phyloP scores from a whole-genome alignment of 345 rosid genomes.

The Sisymbrium altissimum region DNA sequence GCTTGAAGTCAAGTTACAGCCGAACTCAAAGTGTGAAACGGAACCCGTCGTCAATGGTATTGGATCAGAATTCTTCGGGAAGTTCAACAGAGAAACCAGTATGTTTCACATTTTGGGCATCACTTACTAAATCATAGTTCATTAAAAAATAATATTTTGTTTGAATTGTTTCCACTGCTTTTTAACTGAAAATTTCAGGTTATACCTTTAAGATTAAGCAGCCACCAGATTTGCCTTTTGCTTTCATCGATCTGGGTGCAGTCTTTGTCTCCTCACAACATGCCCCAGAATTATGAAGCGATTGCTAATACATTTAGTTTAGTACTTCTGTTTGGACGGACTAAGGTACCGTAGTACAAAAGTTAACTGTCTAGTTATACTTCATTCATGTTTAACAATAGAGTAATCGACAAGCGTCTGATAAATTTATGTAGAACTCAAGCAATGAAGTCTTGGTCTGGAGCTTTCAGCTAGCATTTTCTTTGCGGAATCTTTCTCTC shows the following conservation, averaged over 20 bases:
- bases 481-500: conserved; percentile 49
- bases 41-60: conserved; percentile 11
- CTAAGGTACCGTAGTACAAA: conserved; percentile 44
- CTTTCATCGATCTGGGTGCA: conserved; percentile 78
- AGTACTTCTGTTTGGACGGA: conserved; percentile 55
- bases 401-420: not conserved
- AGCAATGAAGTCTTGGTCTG: conserved; percentile 52
- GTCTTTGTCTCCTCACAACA: conserved; percentile 60
- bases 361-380: not conserved
- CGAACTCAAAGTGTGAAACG: conserved; percentile 37
- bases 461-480: conserved; percentile 70
- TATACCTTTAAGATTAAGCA: conserved; percentile 56
- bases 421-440: conserved; percentile 42
- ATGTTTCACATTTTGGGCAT: not conserved
- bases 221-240: conserved; percentile 61
- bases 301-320: conserved; percentile 72
- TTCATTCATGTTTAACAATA: not conserved
- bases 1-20: conserved; percentile 55
- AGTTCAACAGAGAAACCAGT: conserved; percentile 38
- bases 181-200: conserved; percentile 30
- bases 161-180: conserved; percentile 7
- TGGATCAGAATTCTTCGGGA: conserved; percentile 32
- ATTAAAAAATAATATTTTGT: not conserved
- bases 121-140: too few species aligned
- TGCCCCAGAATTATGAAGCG: conserved; percentile 71